A percentile compares a stretch with the other conserved stretches of the same genome.
These are phyloP conservation scores for Geotrichum europaeum DNA, from an alignment of 1,139 yeast genomes.

Conservation along the genomic window DNA sequence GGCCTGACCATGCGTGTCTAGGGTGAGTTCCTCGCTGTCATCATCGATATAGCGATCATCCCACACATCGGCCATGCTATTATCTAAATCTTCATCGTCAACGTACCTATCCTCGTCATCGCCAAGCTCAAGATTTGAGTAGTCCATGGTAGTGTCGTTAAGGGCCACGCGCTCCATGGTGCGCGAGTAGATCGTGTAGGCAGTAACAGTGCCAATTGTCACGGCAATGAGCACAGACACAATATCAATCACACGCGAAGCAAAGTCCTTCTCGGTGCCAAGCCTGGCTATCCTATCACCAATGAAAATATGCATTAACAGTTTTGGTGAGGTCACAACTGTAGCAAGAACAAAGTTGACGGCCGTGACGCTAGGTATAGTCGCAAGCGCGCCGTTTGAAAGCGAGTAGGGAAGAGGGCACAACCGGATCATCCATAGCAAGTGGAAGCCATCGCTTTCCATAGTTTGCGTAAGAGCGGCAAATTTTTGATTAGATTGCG, in stretches of 20 bases:
- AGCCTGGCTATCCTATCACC: constrained; percentile 71
- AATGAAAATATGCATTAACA: constrained; percentile 67
- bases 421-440: constrained; percentile 66
- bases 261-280: constrained; percentile 49
- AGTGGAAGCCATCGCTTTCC: constrained; percentile 57
- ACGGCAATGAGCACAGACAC: constrained; percentile 57
- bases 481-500: constrained; percentile 52
- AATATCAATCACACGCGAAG: constrained; percentile 55
- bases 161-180: constrained; percentile 38
- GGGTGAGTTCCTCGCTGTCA: neutral
- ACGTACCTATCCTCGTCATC: neutral
- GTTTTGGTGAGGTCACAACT: constrained; percentile 70
- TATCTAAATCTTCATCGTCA: neutral
- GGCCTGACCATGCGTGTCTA: neutral
- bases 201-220: constrained; percentile 52
- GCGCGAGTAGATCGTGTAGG: constrained; percentile 64
- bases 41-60: neutral
- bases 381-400: constrained; percentile 87
- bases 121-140: neutral
- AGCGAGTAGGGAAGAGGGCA: constrained; percentile 93
- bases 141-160: neutral
- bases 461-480: constrained; percentile 72
- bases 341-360: constrained; percentile 66
- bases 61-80: neutral
- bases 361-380: constrained; percentile 67